Evolutionary conservation across 2,329 filamentous ascomycete species (phyloP), one percentile per base, ranked within the genome.

Genomic region (Fusarium sp.): DNA sequence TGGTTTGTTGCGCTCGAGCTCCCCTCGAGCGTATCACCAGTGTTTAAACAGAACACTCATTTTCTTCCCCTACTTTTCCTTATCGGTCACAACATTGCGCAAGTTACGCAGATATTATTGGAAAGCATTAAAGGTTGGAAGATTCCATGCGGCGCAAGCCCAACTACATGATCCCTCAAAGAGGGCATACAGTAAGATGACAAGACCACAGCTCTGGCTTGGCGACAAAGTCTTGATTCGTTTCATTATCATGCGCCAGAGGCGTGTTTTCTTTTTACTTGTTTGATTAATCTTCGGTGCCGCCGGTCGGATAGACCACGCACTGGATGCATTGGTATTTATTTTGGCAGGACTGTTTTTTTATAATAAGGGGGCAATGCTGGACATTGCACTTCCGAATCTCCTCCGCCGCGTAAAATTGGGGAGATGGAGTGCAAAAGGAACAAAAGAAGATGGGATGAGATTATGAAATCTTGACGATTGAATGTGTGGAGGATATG

Each of bases 1-100:
- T 97, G 78, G 95, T 98, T 61, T 97, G 94, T 72, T 94, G 97
- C 77, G 95, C 94, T 17, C 92, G 95, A 75, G 93, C 95, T 64
- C 94, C 94, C 7, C 68, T 71, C 13, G 85, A 87, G 46, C 80
- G 85, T 18, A 79, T 84, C 49, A 83, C 82, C 26, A 87, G 84
- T 71, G 81, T 87, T 56, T 88, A 72, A 73, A 36, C 38, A 58
- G 22, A 42, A 33, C 31, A 48, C 26, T 55, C 62, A 38, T 55
- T 71, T 58, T 54, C 60, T 67, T 60, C 42, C 52, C 58, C 49
- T 46, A 56, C 40, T 62, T 72, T 64, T 66, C 53, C 42, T 51
- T 68, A 48, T 61, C 34, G 42, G 48, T 66, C 44, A 67, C 46
- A 62, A 50, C 26, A 58, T 57, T 61, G 54, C 56, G 44, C 46